Base-by-base conservation (phyloP, 305 asterid genomes). In the Euphrasia arctica region DNA sequence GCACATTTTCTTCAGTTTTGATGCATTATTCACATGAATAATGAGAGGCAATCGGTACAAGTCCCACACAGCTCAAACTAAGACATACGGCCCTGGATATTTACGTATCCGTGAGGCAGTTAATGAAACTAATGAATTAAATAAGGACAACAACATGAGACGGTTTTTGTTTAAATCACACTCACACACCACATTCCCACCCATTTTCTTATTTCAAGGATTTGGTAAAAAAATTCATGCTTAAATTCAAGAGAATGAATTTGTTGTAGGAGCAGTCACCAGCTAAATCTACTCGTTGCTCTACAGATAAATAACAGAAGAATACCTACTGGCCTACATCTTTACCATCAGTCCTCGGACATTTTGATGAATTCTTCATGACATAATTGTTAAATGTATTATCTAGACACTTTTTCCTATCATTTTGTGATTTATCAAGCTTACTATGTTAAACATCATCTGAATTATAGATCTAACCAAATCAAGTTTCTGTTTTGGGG, bases 71-170 rank as follows among this genome's bases (percentile, higher is more conserved):
- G 65, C 62, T 52, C 41, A 67, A 63, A 29, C 69, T 39, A 28
- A 50, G 42, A 31, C 14, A 14, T 22, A 62, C 22, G 43, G 4
- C 22, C 54, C 54, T 27, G 4, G 7, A 29, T 11, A 54, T 27
- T 47, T 39, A 62, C 8, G 11, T 12, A 43, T 15, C 14, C 25
- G 36, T 2, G 43, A 50, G 22, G 52, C 60, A 63, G 32, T 42
- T 5, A 55, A 55, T 70, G 68, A 39, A 62, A 50, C 56, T 50
- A 15, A 50, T 15, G 56, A 50, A 72, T 60, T 48, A 49, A 58
- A 43, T 61, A 25, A 57, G 28, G 63, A 27, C 39, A 62, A 54
- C 60, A 22, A 3, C 47, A 32, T 8, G 18, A 52, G 58, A 15
- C 56, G 18, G 10, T 8, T 6, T 52, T 52, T 52, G 31, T 4